Conservation (phyloP, 1,284 basidiomycete genomes). For the Ustilago hordei region DNA sequence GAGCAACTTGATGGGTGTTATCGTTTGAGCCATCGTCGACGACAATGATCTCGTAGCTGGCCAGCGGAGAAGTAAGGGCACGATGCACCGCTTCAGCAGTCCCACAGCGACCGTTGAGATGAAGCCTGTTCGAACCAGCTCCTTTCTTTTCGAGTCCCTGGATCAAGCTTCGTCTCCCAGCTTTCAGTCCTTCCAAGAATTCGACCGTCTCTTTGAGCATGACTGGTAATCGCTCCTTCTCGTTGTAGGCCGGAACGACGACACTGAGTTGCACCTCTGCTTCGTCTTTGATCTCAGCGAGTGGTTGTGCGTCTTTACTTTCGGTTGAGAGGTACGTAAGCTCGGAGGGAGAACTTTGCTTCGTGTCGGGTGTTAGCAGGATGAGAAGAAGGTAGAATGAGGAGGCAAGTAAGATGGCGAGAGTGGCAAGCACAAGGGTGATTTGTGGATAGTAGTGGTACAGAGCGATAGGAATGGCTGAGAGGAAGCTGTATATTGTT, state of each 20-base stretch:
- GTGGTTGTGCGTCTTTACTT: conserved; percentile 5
- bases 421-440: conserved; percentile 21
- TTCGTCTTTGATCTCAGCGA: conserved; percentile 26
- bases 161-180: conserved; percentile 18
- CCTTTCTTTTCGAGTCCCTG: conserved; percentile 8
- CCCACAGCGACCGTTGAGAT: neutral
- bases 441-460: conserved; percentile 48
- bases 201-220: conserved; percentile 82
- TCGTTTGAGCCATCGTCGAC: conserved; percentile 91
- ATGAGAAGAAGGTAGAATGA: conserved; percentile 33
- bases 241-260: conserved; percentile 91
- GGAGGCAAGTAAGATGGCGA: neutral
- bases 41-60: conserved; percentile 78
- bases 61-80: conserved; percentile 33
- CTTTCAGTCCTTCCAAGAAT: conserved; percentile 70
- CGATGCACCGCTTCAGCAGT: neutral
- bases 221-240: conserved; percentile 79
- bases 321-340: conserved; percentile 13
- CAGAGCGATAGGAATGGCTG: conserved; percentile 36
- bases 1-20: conserved; percentile 77
- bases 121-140: neutral
- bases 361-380: conserved; percentile 27
- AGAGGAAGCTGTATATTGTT: conserved; percentile 33
- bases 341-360: conserved; percentile 13
- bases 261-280: conserved; percentile 75